Conservation (phyloP, 192 early-diverging fungal genomes). For the Backusella australiensis region DNA sequence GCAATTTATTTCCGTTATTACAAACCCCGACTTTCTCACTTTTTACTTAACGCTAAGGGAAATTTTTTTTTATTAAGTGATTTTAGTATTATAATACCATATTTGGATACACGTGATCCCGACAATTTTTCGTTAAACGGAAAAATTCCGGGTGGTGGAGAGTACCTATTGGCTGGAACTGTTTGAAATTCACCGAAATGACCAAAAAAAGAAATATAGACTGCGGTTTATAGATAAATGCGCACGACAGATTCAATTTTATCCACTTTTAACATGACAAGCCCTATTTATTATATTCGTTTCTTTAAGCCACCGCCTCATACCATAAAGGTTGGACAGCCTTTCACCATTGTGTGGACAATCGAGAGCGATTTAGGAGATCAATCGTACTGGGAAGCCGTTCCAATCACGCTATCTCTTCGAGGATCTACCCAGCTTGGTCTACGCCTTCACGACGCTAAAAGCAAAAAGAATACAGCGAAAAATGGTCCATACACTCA, state of each 20-base stretch:
- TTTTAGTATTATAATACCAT: no score
- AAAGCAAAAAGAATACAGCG: neutral
- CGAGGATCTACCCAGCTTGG: neutral
- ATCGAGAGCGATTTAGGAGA: conserved; percentile 37
- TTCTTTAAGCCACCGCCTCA: conserved; percentile 31
- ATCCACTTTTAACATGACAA: neutral
- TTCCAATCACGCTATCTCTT: conserved; percentile 6
- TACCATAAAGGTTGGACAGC: neutral
- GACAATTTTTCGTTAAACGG: no score
- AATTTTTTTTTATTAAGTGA: no score
- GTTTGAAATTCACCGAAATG: no score
- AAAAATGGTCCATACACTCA: neutral
- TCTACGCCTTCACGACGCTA: neutral
- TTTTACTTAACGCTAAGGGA: no score
- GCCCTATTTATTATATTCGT: conserved; percentile 27
- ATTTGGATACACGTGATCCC: no score
- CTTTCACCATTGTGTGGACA: conserved; percentile 28
- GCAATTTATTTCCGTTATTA: no score
- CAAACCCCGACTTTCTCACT: no score
- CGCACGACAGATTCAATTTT: neutral
- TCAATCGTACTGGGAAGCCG: conserved; percentile 16
- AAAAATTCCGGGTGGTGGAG: no score
- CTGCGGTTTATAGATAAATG: neutral
- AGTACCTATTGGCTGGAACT: no score
- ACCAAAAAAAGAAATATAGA: no score